phyloP scores from a whole-genome alignment of 2,329 filamentous ascomycete genomes.

The Talaromyces sp. region DNA sequence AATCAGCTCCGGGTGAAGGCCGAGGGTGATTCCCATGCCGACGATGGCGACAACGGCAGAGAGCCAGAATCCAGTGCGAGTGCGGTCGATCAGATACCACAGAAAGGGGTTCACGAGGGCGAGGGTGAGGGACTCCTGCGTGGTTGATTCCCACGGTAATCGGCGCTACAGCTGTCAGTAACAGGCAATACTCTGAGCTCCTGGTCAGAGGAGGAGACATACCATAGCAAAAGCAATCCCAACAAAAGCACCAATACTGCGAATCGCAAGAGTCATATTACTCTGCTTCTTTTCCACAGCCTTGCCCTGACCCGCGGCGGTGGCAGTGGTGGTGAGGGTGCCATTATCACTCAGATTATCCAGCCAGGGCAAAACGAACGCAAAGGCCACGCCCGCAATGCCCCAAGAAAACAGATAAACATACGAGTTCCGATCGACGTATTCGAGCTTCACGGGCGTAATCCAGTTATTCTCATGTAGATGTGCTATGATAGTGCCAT shows the following conservation, averaged over 20 bases:
- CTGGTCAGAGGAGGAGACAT: slow-evolving; percentile 19
- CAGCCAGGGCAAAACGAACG: slow-evolving; percentile 77
- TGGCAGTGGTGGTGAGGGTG: slow-evolving; percentile 17
- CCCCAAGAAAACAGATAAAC: slow-evolving; percentile 79
- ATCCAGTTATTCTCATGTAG: slow-evolving; percentile 67
- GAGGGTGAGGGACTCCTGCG: slow-evolving; percentile 87
- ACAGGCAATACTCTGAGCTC: background rate
- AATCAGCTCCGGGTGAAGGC: slow-evolving; percentile 73
- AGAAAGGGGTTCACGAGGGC: slow-evolving; percentile 87
- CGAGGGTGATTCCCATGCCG: slow-evolving; percentile 70
- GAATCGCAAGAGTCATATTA: slow-evolving; percentile 63
- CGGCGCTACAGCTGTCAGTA: slow-evolving; percentile 55
- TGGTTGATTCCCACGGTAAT: slow-evolving; percentile 86
- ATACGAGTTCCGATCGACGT: slow-evolving; percentile 55
- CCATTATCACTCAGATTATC: slow-evolving; percentile 68
- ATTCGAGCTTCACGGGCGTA: slow-evolving; percentile 58
- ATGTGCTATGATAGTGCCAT: slow-evolving; percentile 75
- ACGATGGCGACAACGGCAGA: slow-evolving; percentile 68
- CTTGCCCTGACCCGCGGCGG: slow-evolving; percentile 16
- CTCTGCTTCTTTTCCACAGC: slow-evolving; percentile 20
- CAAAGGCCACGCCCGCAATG: slow-evolving; percentile 69
- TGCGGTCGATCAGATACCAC: slow-evolving; percentile 95
- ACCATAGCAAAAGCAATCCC: slow-evolving; percentile 80
- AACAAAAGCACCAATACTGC: slow-evolving; percentile 67
- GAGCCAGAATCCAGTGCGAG: slow-evolving; percentile 75